phyloP scores from a whole-genome alignment of 192 early-diverging fungal genomes.

The Umbelopsis ramanniana region DNA sequence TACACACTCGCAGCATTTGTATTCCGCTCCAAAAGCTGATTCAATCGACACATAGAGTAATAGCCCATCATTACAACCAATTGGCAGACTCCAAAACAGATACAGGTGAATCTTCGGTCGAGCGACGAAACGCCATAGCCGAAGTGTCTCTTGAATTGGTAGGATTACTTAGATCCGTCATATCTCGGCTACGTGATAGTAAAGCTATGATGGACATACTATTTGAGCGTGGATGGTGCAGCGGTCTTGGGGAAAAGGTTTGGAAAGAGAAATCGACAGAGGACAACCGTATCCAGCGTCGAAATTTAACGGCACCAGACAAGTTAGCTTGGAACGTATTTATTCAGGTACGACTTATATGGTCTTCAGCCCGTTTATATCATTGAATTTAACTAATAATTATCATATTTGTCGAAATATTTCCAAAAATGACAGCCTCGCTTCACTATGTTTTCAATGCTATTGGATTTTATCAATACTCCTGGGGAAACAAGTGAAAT shows the following conservation, averaged over 20 bases:
- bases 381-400: no score
- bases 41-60: constrained; percentile 38
- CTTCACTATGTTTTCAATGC: constrained; percentile 43
- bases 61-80: constrained; percentile 41
- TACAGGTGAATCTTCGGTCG: constrained; percentile 30
- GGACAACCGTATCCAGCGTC: constrained; percentile 33
- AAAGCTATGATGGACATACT: constrained; percentile 45
- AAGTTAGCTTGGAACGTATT: constrained; percentile 41
- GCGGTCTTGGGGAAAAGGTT: constrained; percentile 42
- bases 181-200: constrained; percentile 41
- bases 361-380: not conserved
- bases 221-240: constrained; percentile 46
- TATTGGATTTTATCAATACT: constrained; percentile 45
- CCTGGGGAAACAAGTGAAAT: constrained; percentile 49
- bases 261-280: constrained; percentile 37
- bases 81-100: constrained; percentile 17
- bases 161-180: constrained; percentile 37
- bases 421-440: no score
- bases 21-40: constrained; percentile 44
- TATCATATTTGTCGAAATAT: no score
- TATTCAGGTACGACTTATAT: not conserved
- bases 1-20: constrained; percentile 41
- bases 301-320: constrained; percentile 33
- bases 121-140: constrained; percentile 33
- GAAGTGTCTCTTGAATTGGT: constrained; percentile 44